Evolutionary conservation across 208 protist species (phyloP), one percentile per base, ranked within the genome.

Genomic region (Endotrypanum monterogeii): DNA sequence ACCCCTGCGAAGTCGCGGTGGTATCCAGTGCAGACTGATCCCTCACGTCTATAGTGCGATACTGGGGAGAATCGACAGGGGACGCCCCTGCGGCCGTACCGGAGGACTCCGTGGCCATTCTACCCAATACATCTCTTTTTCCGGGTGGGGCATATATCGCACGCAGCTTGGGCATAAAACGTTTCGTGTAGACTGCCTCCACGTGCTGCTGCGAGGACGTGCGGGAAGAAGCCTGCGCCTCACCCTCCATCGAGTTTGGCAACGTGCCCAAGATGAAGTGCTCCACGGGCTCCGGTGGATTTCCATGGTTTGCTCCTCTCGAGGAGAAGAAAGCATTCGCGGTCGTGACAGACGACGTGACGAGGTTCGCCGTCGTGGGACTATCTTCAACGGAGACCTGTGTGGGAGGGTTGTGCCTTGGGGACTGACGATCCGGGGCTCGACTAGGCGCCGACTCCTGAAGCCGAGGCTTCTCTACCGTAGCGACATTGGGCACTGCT

Each of bases 371-470:
- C 11, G 44, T 56, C 30, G 56, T 51, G 56, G 72, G 66, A 4
- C 56, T 46, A 30, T 50, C 44, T 4, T n/a, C 41, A 25, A 78
- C 58, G 57, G 71, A 54, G 1, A 35, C 5, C 12, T 78, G 65
- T 23, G 60, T 67, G 48, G 72, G 61, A 18, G 32, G 2, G 56
- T 73, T 48, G 18, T 67, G 35, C 52, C 71, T 66, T 28, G 71
- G 66, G 4, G 60, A 50, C 56, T 46, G 57, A 50, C 50, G 67
- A 65, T 32, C 51, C 62, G 39, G 56, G 51, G 71, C 41, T 12
- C 30, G 65, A 58, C 56, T 67, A 1, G 71, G 56, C 65, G 55
- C 65, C 5, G 73, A 66, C 23, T 37, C 58, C 30, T 77, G 65
- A 14, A 16, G 56, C 18, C 30, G 56, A 8, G 56, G 14, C 25